Evolutionary conservation across 768 basidiomycete species (phyloP).

Genomic region (Termitomyces sp.): DNA sequence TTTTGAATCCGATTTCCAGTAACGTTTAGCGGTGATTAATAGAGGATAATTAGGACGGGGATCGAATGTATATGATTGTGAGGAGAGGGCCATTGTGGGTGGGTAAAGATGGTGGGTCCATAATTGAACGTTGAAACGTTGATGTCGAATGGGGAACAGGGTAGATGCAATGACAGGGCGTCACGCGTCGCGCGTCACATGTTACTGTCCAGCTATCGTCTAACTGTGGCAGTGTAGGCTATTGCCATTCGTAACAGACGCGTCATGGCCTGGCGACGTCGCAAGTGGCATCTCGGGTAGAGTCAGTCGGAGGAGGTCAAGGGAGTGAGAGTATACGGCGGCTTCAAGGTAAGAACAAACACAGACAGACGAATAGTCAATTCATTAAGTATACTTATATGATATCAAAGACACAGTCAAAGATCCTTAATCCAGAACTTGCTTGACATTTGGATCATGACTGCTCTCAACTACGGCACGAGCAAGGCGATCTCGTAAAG

Average conservation of each 20-base stretch:
- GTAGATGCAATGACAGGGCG: background rate
- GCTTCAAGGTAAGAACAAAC: no score
- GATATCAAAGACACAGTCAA: background rate
- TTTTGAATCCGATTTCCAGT: slow-evolving; percentile 38
- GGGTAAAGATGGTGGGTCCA: background rate
- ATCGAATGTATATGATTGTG: slow-evolving; percentile 45
- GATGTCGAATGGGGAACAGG: background rate
- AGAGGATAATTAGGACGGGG: slow-evolving; percentile 52
- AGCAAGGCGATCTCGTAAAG: no score
- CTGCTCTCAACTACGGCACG: slow-evolving; percentile 8
- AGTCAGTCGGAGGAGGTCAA: no score
- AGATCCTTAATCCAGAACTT: background rate
- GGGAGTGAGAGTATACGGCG: no score
- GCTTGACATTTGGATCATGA: background rate
- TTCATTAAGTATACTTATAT: no score
- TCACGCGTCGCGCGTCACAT: background rate
- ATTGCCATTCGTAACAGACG: no score
- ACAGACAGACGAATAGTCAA: no score
- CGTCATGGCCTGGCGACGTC: no score
- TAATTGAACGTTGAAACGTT: background rate
- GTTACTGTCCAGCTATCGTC: no score
- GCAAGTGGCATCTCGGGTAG: no score
- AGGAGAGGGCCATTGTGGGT: slow-evolving; percentile 8
- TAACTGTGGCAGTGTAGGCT: no score
- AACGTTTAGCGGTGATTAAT: slow-evolving; percentile 47